Percentiles rank a stretch among this genome's conserved stretches.
Conservation (phyloP, 2,329 filamentous ascomycete species). For the Botrytis fabae region DNA sequence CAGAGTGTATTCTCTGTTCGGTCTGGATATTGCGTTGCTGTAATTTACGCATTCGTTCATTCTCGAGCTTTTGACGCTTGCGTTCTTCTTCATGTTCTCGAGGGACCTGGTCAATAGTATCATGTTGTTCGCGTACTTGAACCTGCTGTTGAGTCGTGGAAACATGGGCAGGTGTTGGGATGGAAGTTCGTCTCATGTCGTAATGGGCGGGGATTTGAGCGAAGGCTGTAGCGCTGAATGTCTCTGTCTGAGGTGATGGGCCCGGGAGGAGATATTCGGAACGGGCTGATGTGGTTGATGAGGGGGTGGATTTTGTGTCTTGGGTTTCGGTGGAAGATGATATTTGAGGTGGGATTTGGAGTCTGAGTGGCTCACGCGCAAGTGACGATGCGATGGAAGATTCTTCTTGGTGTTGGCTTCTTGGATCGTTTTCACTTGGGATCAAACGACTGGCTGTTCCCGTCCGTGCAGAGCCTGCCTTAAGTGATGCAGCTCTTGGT, state of each 20-base stretch:
- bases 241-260: neutral
- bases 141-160: neutral
- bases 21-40: neutral
- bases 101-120: neutral
- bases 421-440: neutral
- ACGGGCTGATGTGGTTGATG: neutral
- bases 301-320: neutral
- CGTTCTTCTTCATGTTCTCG: neutral
- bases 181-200: neutral
- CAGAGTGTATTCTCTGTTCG: neutral
- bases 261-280: neutral
- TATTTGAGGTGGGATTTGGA: neutral
- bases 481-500: neutral
- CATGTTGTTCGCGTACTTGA: neutral
- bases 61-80: neutral
- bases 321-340: neutral
- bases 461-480: no score
- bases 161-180: neutral
- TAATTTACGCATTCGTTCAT: neutral
- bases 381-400: no score
- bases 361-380: neutral
- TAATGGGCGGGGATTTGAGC: slow-evolving; percentile 9
- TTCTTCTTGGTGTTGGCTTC: neutral
- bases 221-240: neutral
- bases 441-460: neutral